These are phyloP conservation scores for Phyllosticta paracitricarpa DNA, from an alignment of 2,329 filamentous ascomycete species.

Conservation along the genomic window DNA sequence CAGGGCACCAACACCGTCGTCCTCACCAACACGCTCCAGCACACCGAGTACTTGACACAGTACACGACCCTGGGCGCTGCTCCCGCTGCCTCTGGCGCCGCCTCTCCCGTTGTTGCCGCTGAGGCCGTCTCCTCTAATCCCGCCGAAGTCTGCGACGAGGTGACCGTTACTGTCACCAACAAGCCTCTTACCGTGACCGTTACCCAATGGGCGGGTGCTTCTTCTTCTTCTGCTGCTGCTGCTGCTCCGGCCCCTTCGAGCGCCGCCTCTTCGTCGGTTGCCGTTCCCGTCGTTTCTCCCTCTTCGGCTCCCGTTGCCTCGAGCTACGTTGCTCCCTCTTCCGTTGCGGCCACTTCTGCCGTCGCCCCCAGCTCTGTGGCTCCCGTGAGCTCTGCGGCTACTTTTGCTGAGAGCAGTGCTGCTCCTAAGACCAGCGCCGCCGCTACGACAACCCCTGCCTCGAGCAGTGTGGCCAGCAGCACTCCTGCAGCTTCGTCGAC, in stretches of 20 bases:
- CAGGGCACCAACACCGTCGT: conserved; percentile 14
- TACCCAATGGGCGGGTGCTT: conserved; percentile 14
- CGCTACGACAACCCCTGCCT: conserved; percentile 14
- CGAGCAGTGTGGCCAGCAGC: conserved; percentile 13
- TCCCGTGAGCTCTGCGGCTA: conserved; percentile 5
- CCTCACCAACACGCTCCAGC: conserved; percentile 12
- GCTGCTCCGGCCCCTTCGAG: conserved; percentile 6
- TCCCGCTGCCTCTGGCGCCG: neutral
- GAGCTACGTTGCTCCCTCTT: conserved; percentile 9
- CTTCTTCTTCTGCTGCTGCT: neutral
- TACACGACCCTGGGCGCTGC: conserved; percentile 13
- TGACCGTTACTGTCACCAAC: conserved; percentile 27
- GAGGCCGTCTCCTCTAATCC: conserved; percentile 14
- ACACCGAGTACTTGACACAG: conserved; percentile 15
- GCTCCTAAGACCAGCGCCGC: conserved; percentile 1
- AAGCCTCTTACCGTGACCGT: conserved; percentile 25
- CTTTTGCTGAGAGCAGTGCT: neutral
- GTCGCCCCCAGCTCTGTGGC: conserved; percentile 13
- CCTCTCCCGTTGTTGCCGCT: conserved; percentile 3
- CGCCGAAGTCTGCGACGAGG: conserved; percentile 29
- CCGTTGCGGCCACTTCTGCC: conserved; percentile 3
- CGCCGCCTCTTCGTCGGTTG: conserved; percentile 12
- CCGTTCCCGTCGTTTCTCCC: conserved; percentile 8
- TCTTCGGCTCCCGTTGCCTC: conserved; percentile 10
- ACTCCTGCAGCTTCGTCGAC: conserved; percentile 12